Evolutionary conservation across 345 rosid species (phyloP), one percentile per base, ranked within the genome.

Genomic region (Pugionium cornutum): DNA sequence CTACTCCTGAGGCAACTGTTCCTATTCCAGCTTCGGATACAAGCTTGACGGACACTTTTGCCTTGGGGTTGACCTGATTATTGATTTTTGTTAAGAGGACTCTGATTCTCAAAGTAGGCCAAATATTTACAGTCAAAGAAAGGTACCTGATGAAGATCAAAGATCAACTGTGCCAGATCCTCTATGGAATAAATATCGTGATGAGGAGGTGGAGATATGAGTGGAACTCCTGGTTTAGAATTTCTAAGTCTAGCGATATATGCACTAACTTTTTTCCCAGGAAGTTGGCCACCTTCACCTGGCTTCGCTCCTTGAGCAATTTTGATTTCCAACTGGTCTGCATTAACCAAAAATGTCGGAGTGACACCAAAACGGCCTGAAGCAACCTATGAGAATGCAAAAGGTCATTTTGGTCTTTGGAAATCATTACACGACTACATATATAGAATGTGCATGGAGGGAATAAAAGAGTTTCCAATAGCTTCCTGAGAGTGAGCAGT

Each of bases 251-350:
- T 81, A 46, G 97, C 96, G 66, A 94, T 94, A 72, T 94, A 94
- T 31, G 99, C 97, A 76, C 99, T 90, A 69, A 94, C 99, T 88
- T 94, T 94, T 81, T 90, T 88, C 68, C 99, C 96, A 32, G 97
- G 99, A 77, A 94, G 78, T 69, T 94, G 99, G 33, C 99, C 97
- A 56, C 99, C 99, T 84, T 88, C 99, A 61, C 99, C 99, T 62
- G 99, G 99, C 76, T 90, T 94, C 62, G 99, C 99, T 58, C 99
- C 99, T 84, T 90, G 97, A 63, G 99, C 97, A 77, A 94, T 89
- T 84, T 94, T 94, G 71, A 94, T 94, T 77, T 94, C 97, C 76
- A 88, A 47, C 71, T 90, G 99, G 76, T 82, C 96, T 37, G 97
- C 97, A 70, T 90, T 89, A 53, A 79, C 97, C 83, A 90, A 79